Evolutionary conservation across 176 grass and related monocot genomes (phyloP).

Genomic region (Oryza longistaminata): DNA sequence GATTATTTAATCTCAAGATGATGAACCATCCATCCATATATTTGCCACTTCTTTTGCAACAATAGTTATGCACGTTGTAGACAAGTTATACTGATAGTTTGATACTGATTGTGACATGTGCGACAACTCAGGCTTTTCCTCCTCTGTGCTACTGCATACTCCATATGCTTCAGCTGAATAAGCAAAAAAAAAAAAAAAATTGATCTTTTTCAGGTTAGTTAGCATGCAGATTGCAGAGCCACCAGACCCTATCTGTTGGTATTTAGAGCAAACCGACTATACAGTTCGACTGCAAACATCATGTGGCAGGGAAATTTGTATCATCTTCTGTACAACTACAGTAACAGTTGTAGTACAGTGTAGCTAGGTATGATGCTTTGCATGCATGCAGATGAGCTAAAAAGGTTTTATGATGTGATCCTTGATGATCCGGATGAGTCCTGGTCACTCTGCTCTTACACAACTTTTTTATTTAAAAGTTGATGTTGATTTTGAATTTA

Average conservation of each 20-base stretch:
- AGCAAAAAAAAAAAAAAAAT: neutral
- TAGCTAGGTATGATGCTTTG: no score
- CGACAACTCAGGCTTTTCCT: neutral
- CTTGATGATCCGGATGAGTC: no score
- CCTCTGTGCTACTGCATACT: neutral
- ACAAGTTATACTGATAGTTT: neutral
- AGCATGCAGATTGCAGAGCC: neutral
- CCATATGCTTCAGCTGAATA: neutral
- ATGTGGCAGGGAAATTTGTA: neutral
- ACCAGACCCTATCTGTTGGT: neutral
- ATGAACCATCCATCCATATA: neutral
- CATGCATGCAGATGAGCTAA: no score
- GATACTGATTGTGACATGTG: neutral
- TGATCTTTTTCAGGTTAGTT: neutral
- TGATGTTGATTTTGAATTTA: no score
- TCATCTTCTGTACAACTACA: neutral
- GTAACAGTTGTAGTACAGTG: neutral
- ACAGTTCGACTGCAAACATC: neutral
- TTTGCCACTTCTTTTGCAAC: neutral
- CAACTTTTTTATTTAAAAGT: no score
- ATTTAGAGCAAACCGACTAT: slow-evolving; percentile 23
- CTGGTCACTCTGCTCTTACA: no score
- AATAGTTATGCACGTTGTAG: neutral
- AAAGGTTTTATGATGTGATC: no score
- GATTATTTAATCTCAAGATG: no score